Conservation (phyloP, 2,329 filamentous ascomycete species). For the Calonectria crousiana region DNA sequence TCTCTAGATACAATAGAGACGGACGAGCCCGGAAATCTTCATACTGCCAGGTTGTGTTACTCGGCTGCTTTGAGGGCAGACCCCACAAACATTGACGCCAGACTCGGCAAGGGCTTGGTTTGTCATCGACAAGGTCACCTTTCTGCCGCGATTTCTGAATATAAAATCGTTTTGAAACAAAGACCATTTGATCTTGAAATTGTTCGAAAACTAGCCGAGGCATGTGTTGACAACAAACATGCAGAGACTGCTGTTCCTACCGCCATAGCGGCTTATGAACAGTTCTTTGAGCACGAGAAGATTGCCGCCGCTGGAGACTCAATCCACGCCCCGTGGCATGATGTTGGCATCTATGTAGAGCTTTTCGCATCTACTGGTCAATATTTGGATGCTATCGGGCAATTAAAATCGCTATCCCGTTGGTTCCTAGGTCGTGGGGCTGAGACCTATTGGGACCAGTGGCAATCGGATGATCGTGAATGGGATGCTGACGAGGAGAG, state of each 20-base stretch:
- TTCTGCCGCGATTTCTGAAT: constrained; percentile 67
- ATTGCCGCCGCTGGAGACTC: constrained; percentile 47
- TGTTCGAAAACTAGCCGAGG: constrained; percentile 68
- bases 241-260: constrained; percentile 51
- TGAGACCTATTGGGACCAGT: constrained; percentile 83
- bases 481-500: constrained; percentile 84
- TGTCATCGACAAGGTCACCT: constrained; percentile 67
- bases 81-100: constrained; percentile 67
- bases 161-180: constrained; percentile 65
- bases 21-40: constrained; percentile 61
- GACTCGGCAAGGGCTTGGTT: constrained; percentile 70
- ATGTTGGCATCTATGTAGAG: constrained; percentile 88
- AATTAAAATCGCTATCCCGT: constrained; percentile 79
- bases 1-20: constrained; percentile 63
- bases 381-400: constrained; percentile 74
- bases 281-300: constrained; percentile 59
- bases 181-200: constrained; percentile 66
- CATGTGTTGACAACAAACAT: constrained; percentile 65
- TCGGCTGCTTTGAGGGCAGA: constrained; percentile 71
- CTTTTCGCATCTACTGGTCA: constrained; percentile 76
- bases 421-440: constrained; percentile 84
- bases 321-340: constrained; percentile 75
- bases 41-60: constrained; percentile 70
- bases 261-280: constrained; percentile 63
- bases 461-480: constrained; percentile 83